Base-by-base conservation (phyloP, 441 rosid species). In the Erysimum pusillum region DNA sequence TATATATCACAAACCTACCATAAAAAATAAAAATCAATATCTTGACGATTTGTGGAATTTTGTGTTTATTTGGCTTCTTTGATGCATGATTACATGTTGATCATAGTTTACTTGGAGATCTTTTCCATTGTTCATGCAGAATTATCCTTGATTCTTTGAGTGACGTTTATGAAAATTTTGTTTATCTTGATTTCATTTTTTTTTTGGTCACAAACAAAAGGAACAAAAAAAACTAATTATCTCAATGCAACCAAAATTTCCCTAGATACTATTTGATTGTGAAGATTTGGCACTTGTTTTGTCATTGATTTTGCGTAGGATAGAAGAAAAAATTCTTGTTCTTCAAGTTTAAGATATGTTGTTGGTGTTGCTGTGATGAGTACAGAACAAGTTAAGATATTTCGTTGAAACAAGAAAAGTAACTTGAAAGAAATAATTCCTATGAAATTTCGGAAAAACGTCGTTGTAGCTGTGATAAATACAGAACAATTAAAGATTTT, bases 1-100 rank as follows among this genome's bases (percentile, higher is more conserved):
- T 82, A 54, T 83, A 82, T 44, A 88, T 88, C 65, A 86, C 81
- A 71, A 84, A 86, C 69, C 89, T 84, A 52, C 13, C 69, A 63
- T 17, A 12, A 4, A 46, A 36, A 28, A 15, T 3, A 20, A 46
- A 64, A 58, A 15, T 71, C 6, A 12, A 22, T 12, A 22, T 22
- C 34, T 11, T 11, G n/a, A 52, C 1, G 25, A 28, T 5, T 11
- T 25, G 3, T 53, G 32, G 32, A 20, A 38, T 36, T 35, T 48
- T 49, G 44, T 53, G 9, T 49, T 48, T 17, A 9, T 3, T 49
- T 49, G 54, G 28, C 54, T 2, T 17, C 28, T 9, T 18, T 48
- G 4, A 17, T 17, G 25, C 22, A 48, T 17, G 25, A 49, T 9
- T 9, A 48, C 2, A 1, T 49, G 54, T 49, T 49, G 5, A 18